phyloP scores from a whole-genome alignment of 2,329 filamentous ascomycete species.

The Fusarium sp. region DNA sequence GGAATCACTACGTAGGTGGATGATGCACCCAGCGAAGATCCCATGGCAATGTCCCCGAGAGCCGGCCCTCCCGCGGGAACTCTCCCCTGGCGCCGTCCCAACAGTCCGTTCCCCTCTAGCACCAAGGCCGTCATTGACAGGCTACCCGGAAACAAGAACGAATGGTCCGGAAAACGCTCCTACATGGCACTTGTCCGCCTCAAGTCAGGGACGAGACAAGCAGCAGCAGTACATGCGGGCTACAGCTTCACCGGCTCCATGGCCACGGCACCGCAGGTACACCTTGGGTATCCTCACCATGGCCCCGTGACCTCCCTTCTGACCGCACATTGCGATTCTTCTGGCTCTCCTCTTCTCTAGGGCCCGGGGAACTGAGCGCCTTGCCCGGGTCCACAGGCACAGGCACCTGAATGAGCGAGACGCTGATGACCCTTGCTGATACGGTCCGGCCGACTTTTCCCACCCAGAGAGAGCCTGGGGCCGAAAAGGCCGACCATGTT shows the following conservation, averaged over 20 bases:
- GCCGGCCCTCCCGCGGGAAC: constrained; percentile 12
- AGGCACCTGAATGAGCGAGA: constrained; percentile 5
- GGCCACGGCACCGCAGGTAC: constrained; percentile 15
- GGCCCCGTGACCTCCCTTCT: constrained; percentile 30
- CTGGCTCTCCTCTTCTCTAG: constrained; percentile 11
- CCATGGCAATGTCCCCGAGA: constrained; percentile 15
- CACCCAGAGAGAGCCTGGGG: constrained; percentile 1
- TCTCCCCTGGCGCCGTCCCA: constrained; percentile 24
- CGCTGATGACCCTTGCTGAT: constrained; percentile 14
- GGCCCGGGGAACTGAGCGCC: constrained; percentile 25
- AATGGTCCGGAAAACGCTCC: constrained; percentile 29
- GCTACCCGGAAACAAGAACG: constrained; percentile 33
- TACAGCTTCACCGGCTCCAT: constrained; percentile 25
- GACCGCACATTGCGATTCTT: constrained; percentile 38
- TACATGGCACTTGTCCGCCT: constrained; percentile 19
- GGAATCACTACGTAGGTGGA: constrained; percentile 7
- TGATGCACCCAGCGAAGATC: not conserved
- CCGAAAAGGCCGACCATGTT: constrained; percentile 14
- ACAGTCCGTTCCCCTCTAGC: constrained; percentile 18
- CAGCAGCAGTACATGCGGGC: constrained; percentile 17
- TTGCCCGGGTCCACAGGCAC: constrained; percentile 25
- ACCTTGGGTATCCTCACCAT: constrained; percentile 24
- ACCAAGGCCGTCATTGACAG: constrained; percentile 27
- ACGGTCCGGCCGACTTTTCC: constrained; percentile 10
- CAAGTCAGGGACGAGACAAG: constrained; percentile 21